Evolutionary conservation across 805 yeast genomes (phyloP).

Genomic region (Teunomyces pallodes): DNA sequence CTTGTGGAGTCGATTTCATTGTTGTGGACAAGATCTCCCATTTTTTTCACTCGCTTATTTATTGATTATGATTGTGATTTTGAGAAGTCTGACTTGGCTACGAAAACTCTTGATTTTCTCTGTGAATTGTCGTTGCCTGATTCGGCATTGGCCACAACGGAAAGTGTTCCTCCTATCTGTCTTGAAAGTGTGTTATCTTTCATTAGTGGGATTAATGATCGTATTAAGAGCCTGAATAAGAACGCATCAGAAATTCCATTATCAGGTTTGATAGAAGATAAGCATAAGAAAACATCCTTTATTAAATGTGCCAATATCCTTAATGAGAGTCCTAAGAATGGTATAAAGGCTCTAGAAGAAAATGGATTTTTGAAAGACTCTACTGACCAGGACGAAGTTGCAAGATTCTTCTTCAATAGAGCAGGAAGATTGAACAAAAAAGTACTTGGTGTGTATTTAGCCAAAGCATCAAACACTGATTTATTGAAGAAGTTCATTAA

Average conservation of each 20-base stretch:
- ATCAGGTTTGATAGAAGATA: constrained; percentile 40
- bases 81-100: constrained; percentile 76
- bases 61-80: constrained; percentile 88
- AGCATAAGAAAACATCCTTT: constrained; percentile 66
- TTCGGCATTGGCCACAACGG: constrained; percentile 73
- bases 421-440: constrained; percentile 86
- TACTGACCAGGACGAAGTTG: constrained; percentile 59
- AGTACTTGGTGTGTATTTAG: constrained; percentile 79
- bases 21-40: constrained; percentile 77
- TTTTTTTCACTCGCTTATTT: constrained; percentile 71
- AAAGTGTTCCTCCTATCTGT: constrained; percentile 89
- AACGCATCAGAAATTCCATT: constrained; percentile 5
- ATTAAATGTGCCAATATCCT: constrained; percentile 71
- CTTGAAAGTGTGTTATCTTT: constrained; percentile 80
- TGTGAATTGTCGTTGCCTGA: constrained; percentile 83
- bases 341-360: constrained; percentile 62
- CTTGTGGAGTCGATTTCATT: constrained; percentile 81
- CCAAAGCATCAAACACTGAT: constrained; percentile 66
- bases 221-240: constrained; percentile 35
- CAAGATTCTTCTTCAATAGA: constrained; percentile 70
- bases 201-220: constrained; percentile 57
- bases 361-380: constrained; percentile 56
- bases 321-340: constrained; percentile 76
- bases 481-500: constrained; percentile 64
- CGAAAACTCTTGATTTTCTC: constrained; percentile 63